Percentiles rank a stretch among this genome's conserved stretches.
These are phyloP conservation scores for Penicillium pancosmium DNA, from an alignment of 495 filamentous ascomycete species.

Conservation along the genomic window DNA sequence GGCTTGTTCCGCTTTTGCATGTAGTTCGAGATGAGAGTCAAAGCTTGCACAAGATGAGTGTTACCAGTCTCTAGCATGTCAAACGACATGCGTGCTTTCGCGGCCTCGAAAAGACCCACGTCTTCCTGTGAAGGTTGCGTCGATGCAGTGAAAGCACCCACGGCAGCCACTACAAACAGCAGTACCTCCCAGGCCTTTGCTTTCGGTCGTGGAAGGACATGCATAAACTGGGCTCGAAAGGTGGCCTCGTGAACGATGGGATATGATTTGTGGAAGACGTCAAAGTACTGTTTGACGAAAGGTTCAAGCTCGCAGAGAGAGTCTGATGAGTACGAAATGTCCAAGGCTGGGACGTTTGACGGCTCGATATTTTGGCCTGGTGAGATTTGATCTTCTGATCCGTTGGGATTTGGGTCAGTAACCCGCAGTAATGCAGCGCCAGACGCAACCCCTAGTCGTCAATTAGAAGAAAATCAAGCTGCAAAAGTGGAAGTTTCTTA, in stretches of 20 bases:
- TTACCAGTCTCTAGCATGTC: slow-evolving; percentile 27
- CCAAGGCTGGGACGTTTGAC: background rate
- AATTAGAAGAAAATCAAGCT: background rate
- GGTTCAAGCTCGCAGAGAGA: slow-evolving; percentile 22
- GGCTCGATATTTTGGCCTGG: background rate
- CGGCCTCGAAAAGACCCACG: slow-evolving; percentile 20
- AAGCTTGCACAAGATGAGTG: slow-evolving; percentile 19
- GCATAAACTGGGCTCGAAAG: slow-evolving; percentile 27
- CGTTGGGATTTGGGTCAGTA: slow-evolving; percentile 12
- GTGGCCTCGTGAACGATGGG: slow-evolving; percentile 28
- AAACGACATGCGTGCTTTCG: slow-evolving; percentile 22
- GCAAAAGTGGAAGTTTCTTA: background rate
- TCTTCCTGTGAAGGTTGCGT: slow-evolving; percentile 16
- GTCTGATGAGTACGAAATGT: slow-evolving; percentile 9
- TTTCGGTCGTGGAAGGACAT: slow-evolving; percentile 20
- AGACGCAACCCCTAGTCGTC: slow-evolving; percentile 18
- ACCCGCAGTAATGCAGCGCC: slow-evolving; percentile 20
- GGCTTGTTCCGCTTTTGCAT: slow-evolving; percentile 28
- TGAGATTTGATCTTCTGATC: background rate
- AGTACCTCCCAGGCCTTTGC: slow-evolving; percentile 22
- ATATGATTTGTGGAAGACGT: slow-evolving; percentile 22
- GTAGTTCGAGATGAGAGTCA: slow-evolving; percentile 23
- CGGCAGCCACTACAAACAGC: slow-evolving; percentile 18
- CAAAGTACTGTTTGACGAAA: slow-evolving; percentile 24
- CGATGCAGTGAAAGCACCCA: slow-evolving; percentile 18